Base-by-base conservation (phyloP, 2,329 filamentous ascomycete genomes). In the Calycina herbarum region DNA sequence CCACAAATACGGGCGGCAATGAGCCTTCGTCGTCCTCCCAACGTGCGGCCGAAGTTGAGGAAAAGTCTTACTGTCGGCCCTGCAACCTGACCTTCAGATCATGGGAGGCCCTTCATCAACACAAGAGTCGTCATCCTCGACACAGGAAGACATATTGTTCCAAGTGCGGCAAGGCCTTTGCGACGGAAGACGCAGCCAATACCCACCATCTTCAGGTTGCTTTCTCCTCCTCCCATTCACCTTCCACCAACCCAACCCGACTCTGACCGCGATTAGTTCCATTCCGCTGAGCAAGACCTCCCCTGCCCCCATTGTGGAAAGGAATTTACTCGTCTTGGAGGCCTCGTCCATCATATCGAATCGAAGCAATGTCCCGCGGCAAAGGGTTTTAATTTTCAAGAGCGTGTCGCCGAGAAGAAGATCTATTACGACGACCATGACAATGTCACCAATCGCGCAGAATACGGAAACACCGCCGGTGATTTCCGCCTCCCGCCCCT, bases 341-440 rank as follows among this genome's bases (percentile, higher is more conserved):
- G 67, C 17, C 48, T 74, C 11, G 65, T 73, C 13, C 54, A 61
- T 13, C 72, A 74, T 33, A 63, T 71, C 17, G 72, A 74, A 59
- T 27, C 58, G 1, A 42, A 63, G 3, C 42, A 65, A n/a, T 73
- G 72, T 48, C 33, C 59, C 20, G 59, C 29, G 2, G 56, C 66
- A 17, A 17, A 65, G 1, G 29, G 54, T 4, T 5, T 31, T 31
- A 59, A 59, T 13, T 62, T 71, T 15, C 48, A 59, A 5, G 33
- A 66, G 8, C 62, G 51, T 13, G 51, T 66, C 5, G 60, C 63
- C 51, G 51, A 61, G 31, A 67, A 62, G 17, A 57, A 31, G 5
- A 40, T 42, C 2, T 58, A 42, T 27, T 62, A 64, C 51, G 17
- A 67, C 10, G 45, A 64, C 1, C 17, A 62, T 27, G 38, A 54